Evolutionary conservation across 495 filamentous ascomycete species (phyloP).

Genomic region (Podospora pseudocomata): DNA sequence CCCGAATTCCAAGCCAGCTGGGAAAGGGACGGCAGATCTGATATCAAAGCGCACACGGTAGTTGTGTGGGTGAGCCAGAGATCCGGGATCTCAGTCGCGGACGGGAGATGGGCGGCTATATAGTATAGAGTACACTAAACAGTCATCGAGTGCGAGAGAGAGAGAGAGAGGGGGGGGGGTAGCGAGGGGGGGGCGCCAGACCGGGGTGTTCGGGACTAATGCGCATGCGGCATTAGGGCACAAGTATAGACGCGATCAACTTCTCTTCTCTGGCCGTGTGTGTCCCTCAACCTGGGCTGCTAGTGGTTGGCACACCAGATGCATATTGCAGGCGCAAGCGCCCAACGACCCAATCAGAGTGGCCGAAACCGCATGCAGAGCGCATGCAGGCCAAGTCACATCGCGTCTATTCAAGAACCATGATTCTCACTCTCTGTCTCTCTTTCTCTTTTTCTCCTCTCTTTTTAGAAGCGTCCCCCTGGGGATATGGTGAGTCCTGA

Average conservation of each 20-base stretch:
- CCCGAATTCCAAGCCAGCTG: conserved; percentile 21
- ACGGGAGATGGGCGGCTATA: conserved; percentile 28
- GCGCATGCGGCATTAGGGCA: conserved; percentile 7
- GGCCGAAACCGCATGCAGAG: conserved; percentile 3
- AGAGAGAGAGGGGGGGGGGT: neutral
- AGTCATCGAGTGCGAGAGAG: conserved; percentile 14
- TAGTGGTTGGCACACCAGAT: conserved; percentile 21
- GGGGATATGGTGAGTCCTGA: neutral
- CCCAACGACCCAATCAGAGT: conserved; percentile 25
- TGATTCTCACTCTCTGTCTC: neutral
- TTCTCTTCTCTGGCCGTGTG: conserved; percentile 10
- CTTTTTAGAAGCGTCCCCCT: neutral
- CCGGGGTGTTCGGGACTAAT: conserved; percentile 8
- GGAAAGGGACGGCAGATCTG: conserved; percentile 17
- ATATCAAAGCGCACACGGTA: conserved; percentile 20
- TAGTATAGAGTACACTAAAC: conserved; percentile 35
- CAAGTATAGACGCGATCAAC: conserved; percentile 22
- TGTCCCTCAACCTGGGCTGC: neutral
- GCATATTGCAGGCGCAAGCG: conserved; percentile 36
- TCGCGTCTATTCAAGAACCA: conserved; percentile 32
- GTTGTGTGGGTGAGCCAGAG: conserved; percentile 17
- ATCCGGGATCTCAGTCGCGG: conserved; percentile 17
- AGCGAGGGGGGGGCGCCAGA: conserved; percentile 20
- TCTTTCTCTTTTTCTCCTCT: neutral
- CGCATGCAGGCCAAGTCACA: conserved; percentile 32